Evolutionary conservation across 2,329 filamentous ascomycete genomes (phyloP).

Genomic region (Pestalotiopsis sp.): DNA sequence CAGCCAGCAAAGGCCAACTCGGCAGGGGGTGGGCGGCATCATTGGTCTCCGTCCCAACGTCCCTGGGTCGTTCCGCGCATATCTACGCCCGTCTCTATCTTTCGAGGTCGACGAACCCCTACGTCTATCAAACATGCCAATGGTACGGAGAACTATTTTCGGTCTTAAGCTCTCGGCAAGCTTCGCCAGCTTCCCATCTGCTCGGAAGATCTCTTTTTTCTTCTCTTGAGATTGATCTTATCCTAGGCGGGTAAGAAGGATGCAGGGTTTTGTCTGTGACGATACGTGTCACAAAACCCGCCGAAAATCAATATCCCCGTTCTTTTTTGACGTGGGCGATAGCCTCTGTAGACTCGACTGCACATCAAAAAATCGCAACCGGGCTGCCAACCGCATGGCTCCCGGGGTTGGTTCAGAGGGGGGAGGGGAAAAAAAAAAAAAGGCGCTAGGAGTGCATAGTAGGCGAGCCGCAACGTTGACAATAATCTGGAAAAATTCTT

Average conservation of each 20-base stretch:
- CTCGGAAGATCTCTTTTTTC: neutral
- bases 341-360: neutral
- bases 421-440: neutral
- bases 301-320: neutral
- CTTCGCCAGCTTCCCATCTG: neutral
- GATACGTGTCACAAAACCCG: slow-evolving; percentile 3
- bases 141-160: slow-evolving; percentile 1
- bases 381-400: neutral
- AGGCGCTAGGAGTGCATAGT: no score
- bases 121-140: slow-evolving; percentile 11
- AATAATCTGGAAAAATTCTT: neutral
- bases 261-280: neutral
- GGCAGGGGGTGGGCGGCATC: neutral
- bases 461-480: neutral
- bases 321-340: neutral
- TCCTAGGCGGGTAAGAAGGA: neutral
- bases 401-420: neutral
- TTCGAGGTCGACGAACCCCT: neutral
- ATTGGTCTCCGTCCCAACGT: neutral
- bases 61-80: neutral
- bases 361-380: neutral
- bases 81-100: no score
- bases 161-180: slow-evolving; percentile 9
- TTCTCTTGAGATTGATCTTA: no score
- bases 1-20: neutral